Evolutionary conservation across 2,329 filamentous ascomycete genomes (phyloP).

Genomic region (Colletotrichum shisoi): DNA sequence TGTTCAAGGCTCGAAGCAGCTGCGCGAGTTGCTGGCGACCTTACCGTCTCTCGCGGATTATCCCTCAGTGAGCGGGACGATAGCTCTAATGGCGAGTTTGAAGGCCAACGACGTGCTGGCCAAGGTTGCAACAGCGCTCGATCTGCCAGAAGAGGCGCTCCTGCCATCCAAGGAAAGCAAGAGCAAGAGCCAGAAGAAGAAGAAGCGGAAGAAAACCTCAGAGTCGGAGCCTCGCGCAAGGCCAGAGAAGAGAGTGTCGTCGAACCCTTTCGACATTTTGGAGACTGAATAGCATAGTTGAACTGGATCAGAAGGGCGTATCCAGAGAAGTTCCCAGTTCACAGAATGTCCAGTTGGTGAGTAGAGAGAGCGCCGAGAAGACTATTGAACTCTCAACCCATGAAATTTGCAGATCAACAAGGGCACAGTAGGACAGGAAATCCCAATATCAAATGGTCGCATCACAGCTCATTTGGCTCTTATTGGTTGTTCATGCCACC

Average conservation of each 20-base stretch:
- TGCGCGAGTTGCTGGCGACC: slow-evolving; percentile 15
- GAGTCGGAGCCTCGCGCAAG: neutral
- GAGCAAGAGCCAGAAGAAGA: slow-evolving; percentile 17
- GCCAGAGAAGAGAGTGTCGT: slow-evolving; percentile 28
- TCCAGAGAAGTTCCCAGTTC: too few species aligned
- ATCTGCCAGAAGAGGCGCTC: slow-evolving; percentile 2
- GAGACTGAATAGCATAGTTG: slow-evolving; percentile 9
- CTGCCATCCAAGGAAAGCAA: slow-evolving; percentile 35
- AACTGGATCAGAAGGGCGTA: neutral
- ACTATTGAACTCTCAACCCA: too few species aligned
- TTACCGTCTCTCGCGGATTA: slow-evolving; percentile 31
- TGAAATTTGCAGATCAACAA: neutral
- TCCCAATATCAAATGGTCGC: neutral
- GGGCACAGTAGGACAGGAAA: neutral
- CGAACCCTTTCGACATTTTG: slow-evolving; percentile 35
- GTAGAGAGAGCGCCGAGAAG: neutral
- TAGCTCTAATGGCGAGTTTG: slow-evolving; percentile 21
- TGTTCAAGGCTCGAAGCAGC: slow-evolving; percentile 1
- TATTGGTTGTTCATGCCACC: neutral
- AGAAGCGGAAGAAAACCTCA: slow-evolving; percentile 24
- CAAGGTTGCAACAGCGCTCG: slow-evolving; percentile 15
- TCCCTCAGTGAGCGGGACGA: slow-evolving; percentile 24
- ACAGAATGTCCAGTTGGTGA: neutral
- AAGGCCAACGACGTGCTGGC: slow-evolving; percentile 9
- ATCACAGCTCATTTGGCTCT: neutral